Evolutionary conservation across 2,329 filamentous ascomycete species (phyloP).

Genomic region (Cladosporium colombiae): DNA sequence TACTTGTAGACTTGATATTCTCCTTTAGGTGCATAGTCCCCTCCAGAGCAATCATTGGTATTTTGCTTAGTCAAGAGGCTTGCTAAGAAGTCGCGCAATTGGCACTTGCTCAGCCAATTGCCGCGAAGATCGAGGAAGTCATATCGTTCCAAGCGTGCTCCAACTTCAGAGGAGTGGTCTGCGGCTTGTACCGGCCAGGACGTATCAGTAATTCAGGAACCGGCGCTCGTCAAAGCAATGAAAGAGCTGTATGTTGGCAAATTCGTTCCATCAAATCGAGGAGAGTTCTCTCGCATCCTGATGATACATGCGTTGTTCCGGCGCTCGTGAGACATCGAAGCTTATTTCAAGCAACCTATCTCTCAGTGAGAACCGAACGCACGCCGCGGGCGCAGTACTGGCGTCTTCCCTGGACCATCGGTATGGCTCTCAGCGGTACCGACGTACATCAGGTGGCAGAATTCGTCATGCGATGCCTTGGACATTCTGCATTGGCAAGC

Average conservation of each 20-base stretch:
- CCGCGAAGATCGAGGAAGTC: conserved; percentile 47
- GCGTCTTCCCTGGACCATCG: conserved; percentile 20
- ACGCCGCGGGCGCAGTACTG: conserved; percentile 24
- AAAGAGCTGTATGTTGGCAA: conserved; percentile 54
- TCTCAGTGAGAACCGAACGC: conserved; percentile 39
- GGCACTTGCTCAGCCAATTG: conserved; percentile 47
- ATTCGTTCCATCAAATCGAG: conserved; percentile 44
- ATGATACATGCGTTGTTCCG: conserved; percentile 54
- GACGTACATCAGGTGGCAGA: conserved; percentile 52
- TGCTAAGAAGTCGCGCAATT: conserved; percentile 49
- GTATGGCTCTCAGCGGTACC: conserved; percentile 52
- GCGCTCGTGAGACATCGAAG: conserved; percentile 51
- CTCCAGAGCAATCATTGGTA: conserved; percentile 30
- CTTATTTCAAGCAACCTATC: conserved; percentile 48
- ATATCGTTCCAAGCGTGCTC: conserved; percentile 47
- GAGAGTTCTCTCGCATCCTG: conserved; percentile 53
- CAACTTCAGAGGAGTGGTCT: conserved; percentile 19
- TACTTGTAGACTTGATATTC: conserved; percentile 52
- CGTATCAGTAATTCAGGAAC: not conserved
- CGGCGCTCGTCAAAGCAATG: conserved; percentile 42
- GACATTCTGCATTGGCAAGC: conserved; percentile 62
- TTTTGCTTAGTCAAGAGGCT: conserved; percentile 42
- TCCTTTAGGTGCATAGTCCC: conserved; percentile 43
- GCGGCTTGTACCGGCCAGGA: conserved; percentile 27
- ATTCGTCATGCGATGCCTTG: conserved; percentile 50